Conservation (phyloP, 2,329 filamentous ascomycete genomes). For the Alternaria hordeiaustralica region DNA sequence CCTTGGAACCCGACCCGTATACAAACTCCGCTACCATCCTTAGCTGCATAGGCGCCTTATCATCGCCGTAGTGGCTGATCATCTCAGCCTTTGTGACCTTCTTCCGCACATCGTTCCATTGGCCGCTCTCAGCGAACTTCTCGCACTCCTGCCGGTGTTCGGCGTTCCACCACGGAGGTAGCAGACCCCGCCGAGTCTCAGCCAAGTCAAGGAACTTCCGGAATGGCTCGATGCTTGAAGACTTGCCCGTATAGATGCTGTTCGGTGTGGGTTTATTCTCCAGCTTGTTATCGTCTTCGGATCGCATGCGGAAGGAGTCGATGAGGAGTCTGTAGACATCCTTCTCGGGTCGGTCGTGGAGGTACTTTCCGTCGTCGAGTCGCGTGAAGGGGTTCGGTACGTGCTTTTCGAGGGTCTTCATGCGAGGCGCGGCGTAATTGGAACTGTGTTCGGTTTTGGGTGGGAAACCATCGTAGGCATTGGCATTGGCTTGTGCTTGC, state of each 20-base stretch:
- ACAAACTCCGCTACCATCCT: constrained; percentile 32
- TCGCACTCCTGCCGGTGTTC: too few relatives aligned
- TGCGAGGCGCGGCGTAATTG: constrained; percentile 2
- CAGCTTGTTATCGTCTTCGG: neutral
- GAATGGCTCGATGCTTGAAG: too few relatives aligned
- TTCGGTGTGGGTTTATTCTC: too few relatives aligned
- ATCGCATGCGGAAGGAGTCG: constrained; percentile 38
- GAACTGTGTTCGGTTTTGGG: constrained; percentile 5
- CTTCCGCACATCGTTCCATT: too few relatives aligned
- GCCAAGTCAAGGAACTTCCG: too few relatives aligned
- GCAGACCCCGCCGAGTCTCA: too few relatives aligned
- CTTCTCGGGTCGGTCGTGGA: constrained; percentile 32
- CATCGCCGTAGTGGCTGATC: too few relatives aligned
- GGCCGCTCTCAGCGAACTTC: too few relatives aligned
- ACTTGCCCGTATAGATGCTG: too few relatives aligned
- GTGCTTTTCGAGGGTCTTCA: constrained; percentile 21
- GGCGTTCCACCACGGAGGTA: too few relatives aligned
- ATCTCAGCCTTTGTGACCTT: too few relatives aligned
- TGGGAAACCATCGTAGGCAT: neutral
- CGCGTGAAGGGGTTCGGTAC: constrained; percentile 31
- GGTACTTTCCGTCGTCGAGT: constrained; percentile 28
- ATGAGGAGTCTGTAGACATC: constrained; percentile 41
- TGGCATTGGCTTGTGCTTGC: neutral
- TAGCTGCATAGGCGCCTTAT: constrained; percentile 24
- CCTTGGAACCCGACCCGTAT: constrained; percentile 22